Evolutionary conservation across 495 filamentous ascomycete genomes (phyloP).

Genomic region (Tuber magnatum): DNA sequence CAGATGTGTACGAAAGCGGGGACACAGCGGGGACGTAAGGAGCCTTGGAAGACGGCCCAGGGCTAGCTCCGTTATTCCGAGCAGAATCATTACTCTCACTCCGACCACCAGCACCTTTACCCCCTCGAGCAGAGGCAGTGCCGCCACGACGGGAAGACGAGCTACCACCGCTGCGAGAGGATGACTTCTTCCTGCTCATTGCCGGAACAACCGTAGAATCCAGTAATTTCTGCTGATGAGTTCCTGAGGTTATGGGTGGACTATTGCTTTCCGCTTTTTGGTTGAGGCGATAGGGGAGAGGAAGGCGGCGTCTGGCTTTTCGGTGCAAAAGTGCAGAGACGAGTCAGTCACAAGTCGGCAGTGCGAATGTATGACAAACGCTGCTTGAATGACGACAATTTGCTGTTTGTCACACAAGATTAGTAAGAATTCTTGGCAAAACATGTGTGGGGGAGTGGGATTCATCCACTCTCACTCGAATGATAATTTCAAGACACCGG

Average conservation of each 20-base stretch:
- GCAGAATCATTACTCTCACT: not conserved
- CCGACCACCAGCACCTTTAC: not conserved
- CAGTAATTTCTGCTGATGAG: not conserved
- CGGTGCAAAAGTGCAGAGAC: not conserved
- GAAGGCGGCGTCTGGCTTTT: not conserved
- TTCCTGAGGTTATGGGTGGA: not conserved
- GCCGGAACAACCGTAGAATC: not conserved
- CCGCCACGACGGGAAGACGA: not conserved
- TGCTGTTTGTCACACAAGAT: not conserved
- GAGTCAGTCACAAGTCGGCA: not conserved
- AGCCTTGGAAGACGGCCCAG: conserved; percentile 3
- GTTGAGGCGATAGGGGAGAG: not conserved
- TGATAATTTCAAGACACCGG: not conserved
- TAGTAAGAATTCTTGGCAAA: not conserved
- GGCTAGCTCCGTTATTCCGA: not conserved
- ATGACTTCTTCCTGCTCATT: conserved; percentile 5
- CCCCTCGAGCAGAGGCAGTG: not conserved
- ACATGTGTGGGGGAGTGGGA: not conserved
- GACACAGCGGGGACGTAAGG: conserved; percentile 28
- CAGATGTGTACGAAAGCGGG: conserved; percentile 70
- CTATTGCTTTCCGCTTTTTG: not conserved
- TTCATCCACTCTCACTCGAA: not conserved
- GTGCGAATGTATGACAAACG: not conserved
- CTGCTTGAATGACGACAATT: not conserved
- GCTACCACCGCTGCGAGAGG: not conserved